Evolutionary conservation across 73 alveolate species (phyloP).

Genomic region (Paramecium pentaurelia): DNA sequence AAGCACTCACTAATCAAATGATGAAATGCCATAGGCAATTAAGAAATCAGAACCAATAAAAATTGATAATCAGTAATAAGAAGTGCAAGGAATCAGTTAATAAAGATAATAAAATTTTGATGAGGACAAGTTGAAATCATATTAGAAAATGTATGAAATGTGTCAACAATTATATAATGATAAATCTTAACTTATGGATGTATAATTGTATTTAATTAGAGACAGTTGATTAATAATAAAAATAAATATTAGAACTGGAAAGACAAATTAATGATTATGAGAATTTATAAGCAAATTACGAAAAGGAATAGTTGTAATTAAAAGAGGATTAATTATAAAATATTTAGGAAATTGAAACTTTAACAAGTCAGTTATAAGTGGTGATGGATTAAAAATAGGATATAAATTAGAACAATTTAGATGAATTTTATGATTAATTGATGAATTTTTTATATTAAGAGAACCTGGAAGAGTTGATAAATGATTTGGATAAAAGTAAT

Average conservation of each 20-base stretch:
- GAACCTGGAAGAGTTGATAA: neutral
- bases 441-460: neutral
- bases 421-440: neutral
- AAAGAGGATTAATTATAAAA: neutral
- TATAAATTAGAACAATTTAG: neutral
- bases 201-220: neutral
- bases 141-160: constrained; percentile 23
- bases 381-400: neutral
- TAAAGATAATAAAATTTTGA: neutral
- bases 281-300: neutral
- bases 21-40: neutral
- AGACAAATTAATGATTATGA: neutral
- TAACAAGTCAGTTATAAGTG: neutral
- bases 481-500: neutral
- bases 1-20: neutral
- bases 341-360: neutral
- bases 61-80: neutral
- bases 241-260: neutral
- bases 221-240: neutral
- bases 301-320: neutral
- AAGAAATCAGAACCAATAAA: neutral
- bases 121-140: neutral
- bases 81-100: neutral
- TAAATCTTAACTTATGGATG: neutral
- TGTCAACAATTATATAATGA: neutral